phyloP scores from a whole-genome alignment of 495 filamentous ascomycete genomes.

The Penicillium crystallinum region DNA sequence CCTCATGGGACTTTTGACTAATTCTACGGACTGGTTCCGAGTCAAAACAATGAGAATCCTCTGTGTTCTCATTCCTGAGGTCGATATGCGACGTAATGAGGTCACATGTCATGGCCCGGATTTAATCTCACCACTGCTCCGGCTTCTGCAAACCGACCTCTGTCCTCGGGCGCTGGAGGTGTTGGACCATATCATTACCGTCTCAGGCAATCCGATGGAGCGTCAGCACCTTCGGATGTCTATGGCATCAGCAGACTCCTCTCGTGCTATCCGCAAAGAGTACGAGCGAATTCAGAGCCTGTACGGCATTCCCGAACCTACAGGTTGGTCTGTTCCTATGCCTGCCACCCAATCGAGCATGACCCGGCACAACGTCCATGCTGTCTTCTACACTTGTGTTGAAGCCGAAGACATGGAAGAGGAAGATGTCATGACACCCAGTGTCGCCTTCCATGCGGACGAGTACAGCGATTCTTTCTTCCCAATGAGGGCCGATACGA shows the following conservation, averaged over 20 bases:
- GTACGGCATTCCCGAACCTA: slow-evolving; percentile 93
- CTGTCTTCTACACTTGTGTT: slow-evolving; percentile 86
- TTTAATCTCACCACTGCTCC: slow-evolving; percentile 86
- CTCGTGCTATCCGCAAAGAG: slow-evolving; percentile 80
- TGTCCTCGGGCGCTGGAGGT: slow-evolving; percentile 88
- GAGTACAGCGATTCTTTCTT: slow-evolving; percentile 80
- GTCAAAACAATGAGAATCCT: slow-evolving; percentile 87
- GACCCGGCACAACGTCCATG: slow-evolving; percentile 89
- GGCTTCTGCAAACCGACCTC: slow-evolving; percentile 87
- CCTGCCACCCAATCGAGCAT: slow-evolving; percentile 80
- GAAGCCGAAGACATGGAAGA: slow-evolving; percentile 54
- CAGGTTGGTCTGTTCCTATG: slow-evolving; percentile 93
- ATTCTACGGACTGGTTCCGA: slow-evolving; percentile 82
- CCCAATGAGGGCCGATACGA: slow-evolving; percentile 75
- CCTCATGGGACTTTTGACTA: slow-evolving; percentile 87
- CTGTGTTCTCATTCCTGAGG: slow-evolving; percentile 76
- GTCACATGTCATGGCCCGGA: slow-evolving; percentile 90
- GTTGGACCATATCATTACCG: slow-evolving; percentile 88
- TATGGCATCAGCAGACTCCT: slow-evolving; percentile 74
- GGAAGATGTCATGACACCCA: slow-evolving; percentile 65
- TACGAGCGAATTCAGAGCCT: slow-evolving; percentile 91
- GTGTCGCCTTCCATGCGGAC: slow-evolving; percentile 87
- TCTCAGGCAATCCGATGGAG: slow-evolving; percentile 89
- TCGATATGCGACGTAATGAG: slow-evolving; percentile 89
- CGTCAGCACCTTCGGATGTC: slow-evolving; percentile 94